Percentiles rank a stretch among this genome's conserved stretches.
phyloP scores from a whole-genome alignment of 108 stramenopile genomes.

The Nitzschia sp. region DNA sequence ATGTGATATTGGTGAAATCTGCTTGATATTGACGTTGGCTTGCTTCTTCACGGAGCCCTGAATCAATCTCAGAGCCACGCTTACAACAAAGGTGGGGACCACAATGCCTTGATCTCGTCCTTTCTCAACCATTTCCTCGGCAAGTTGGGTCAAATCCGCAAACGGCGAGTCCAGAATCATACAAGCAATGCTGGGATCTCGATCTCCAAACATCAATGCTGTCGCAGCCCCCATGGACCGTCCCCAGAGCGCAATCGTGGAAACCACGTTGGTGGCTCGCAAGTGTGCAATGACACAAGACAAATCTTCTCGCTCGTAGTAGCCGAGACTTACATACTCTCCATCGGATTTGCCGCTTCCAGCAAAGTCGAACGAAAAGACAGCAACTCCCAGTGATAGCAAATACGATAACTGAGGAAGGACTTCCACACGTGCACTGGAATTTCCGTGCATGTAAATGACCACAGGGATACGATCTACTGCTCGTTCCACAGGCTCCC shows the following conservation, averaged over 20 bases:
- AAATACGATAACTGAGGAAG: constrained; percentile 88
- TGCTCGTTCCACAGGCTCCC: constrained; percentile 92
- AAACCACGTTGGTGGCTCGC: constrained; percentile 87
- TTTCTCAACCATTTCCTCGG: constrained; percentile 97
- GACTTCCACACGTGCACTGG: constrained; percentile 86
- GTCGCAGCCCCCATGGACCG: constrained; percentile 99
- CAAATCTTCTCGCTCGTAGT: constrained; percentile 97
- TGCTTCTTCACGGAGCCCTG: constrained; percentile 83
- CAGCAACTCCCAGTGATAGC: constrained; percentile 88
- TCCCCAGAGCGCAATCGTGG: constrained; percentile 98
- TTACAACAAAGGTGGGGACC: constrained; percentile 77
- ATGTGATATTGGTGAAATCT: constrained; percentile 87
- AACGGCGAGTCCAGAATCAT: constrained; percentile 98
- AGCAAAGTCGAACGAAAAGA: constrained; percentile 98
- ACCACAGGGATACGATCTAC: constrained; percentile 83
- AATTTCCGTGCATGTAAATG: constrained; percentile 96
- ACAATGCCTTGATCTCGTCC: constrained; percentile 88
- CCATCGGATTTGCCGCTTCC: constrained; percentile 97
- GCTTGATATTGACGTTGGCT: constrained; percentile 90
- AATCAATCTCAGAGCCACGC: constrained; percentile 86
- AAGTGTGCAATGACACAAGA: constrained; percentile 90
- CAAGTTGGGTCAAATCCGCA: constrained; percentile 88
- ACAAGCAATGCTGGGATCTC: constrained; percentile 95
- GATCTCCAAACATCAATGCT: constrained; percentile 95
- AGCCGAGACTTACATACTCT: constrained; percentile 96